Percentiles rank a stretch among this genome's conserved stretches.
These are phyloP conservation scores for Pyrus communis DNA, from an alignment of 306 rosid species.

Conservation along the genomic window DNA sequence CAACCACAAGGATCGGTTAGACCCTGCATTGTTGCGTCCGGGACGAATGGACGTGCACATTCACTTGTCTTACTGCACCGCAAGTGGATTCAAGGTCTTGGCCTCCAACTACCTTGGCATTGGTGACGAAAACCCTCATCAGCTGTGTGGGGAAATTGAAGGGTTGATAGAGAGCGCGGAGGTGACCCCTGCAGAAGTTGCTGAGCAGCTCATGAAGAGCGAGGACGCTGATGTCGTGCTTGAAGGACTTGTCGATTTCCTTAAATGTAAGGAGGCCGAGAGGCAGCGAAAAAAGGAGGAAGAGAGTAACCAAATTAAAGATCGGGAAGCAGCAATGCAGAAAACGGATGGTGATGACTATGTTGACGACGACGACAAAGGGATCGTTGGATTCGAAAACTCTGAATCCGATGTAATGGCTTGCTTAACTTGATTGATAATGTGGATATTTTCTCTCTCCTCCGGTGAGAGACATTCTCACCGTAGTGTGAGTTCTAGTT, in stretches of 20 bases:
- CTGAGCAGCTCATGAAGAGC: constrained; percentile 42
- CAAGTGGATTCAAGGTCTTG: constrained; percentile 25
- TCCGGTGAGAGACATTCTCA: no score
- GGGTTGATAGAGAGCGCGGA: constrained; percentile 22
- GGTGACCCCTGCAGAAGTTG: constrained; percentile 47
- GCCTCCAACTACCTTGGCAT: constrained; percentile 35
- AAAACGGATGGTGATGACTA: no score
- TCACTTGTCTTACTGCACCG: constrained; percentile 33
- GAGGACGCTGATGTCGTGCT: constrained; percentile 34
- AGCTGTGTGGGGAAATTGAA: constrained; percentile 19
- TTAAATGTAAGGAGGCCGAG: constrained; percentile 11
- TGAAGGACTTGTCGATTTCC: constrained; percentile 20
- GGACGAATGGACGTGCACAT: constrained; percentile 62
- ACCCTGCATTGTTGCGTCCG: constrained; percentile 42
- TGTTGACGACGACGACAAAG: no score
- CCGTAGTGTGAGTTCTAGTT: no score
- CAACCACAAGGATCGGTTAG: constrained; percentile 43
- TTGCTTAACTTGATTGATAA: no score
- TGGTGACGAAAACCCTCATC: constrained; percentile 8
- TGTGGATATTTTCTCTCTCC: no score
- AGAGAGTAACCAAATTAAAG: neutral
- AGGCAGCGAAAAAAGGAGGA: neutral
- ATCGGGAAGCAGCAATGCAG: no score
- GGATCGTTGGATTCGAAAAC: no score
- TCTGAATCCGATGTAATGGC: no score